phyloP scores from a whole-genome alignment of 2,329 filamentous ascomycete species.

The Penicillium oxalicum region DNA sequence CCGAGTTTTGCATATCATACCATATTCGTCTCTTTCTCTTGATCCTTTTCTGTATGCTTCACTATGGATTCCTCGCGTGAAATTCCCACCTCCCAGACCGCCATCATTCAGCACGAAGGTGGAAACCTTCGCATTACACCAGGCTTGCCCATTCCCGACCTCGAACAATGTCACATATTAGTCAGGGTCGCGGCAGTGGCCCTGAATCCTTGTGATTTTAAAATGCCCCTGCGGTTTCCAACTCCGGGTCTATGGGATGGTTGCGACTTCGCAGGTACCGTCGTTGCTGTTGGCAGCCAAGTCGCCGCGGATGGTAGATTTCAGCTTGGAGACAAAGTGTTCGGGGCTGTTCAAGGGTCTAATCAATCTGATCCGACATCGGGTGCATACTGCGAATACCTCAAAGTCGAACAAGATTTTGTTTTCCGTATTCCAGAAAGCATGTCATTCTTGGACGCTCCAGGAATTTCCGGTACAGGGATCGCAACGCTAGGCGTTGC shows the following conservation, averaged over 20 bases:
- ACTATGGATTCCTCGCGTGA: neutral
- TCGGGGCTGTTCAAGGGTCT: conserved; percentile 32
- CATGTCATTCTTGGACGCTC: conserved; percentile 5
- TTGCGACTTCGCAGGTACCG: conserved; percentile 25
- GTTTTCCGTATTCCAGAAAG: conserved; percentile 14
- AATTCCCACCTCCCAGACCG: conserved; percentile 12
- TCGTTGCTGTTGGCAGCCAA: conserved; percentile 19
- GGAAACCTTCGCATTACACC: conserved; percentile 13
- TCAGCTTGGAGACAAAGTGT: conserved; percentile 32
- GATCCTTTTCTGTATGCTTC: neutral
- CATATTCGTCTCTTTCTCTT: neutral
- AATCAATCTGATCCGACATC: conserved; percentile 15
- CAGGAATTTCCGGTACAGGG: conserved; percentile 15
- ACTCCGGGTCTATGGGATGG: conserved; percentile 22
- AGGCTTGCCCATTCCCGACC: conserved; percentile 11
- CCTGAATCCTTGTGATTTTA: conserved; percentile 27
- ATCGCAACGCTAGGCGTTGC: conserved; percentile 21
- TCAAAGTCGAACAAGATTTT: conserved; percentile 12
- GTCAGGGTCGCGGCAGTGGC: conserved; percentile 27
- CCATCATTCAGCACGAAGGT: conserved; percentile 16
- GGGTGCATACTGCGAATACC: conserved; percentile 20
- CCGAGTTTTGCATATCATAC: no score
- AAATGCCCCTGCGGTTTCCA: conserved; percentile 18
- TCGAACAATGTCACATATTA: conserved; percentile 15
- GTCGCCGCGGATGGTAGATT: conserved; percentile 13